A percentile compares a stretch with the other conserved stretches of the same genome.
phyloP scores from a whole-genome alignment of 345 rosid genomes.

The Excoecaria agallocha region DNA sequence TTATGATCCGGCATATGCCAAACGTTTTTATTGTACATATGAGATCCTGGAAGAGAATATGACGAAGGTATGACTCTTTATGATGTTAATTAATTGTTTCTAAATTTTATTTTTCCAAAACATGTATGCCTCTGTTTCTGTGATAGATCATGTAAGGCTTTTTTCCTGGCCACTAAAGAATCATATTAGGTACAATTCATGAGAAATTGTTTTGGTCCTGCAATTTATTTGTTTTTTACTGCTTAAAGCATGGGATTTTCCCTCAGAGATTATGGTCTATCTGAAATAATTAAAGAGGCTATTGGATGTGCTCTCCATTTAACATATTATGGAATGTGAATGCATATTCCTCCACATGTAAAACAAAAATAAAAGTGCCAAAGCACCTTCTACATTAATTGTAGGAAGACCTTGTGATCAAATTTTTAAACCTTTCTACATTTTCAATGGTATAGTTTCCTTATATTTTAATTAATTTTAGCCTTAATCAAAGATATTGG shows the following conservation, averaged over 20 bases:
- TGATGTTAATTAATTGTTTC: background rate
- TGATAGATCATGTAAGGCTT: background rate
- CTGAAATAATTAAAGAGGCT: background rate
- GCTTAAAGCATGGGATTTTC: too few relatives aligned
- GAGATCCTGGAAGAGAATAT: constrained; percentile 76
- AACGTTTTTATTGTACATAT: constrained; percentile 72
- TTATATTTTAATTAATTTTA: background rate
- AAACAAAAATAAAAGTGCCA: constrained; percentile 3
- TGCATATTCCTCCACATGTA: background rate
- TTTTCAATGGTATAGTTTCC: background rate
- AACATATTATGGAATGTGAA: background rate
- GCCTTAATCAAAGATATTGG: background rate
- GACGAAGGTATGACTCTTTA: constrained; percentile 53
- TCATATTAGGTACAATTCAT: background rate
- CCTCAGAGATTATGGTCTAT: background rate
- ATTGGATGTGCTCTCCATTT: background rate
- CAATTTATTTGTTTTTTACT: background rate
- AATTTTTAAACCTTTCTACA: background rate
- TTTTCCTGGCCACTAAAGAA: background rate
- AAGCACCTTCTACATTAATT: background rate
- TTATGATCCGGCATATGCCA: constrained; percentile 77
- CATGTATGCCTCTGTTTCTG: background rate
- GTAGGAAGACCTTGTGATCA: background rate
- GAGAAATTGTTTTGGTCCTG: background rate
- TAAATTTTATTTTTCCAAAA: constrained; percentile 1